Base-by-base conservation (phyloP, 2,329 filamentous ascomycete genomes). In the Xylaria hypoxylon region DNA sequence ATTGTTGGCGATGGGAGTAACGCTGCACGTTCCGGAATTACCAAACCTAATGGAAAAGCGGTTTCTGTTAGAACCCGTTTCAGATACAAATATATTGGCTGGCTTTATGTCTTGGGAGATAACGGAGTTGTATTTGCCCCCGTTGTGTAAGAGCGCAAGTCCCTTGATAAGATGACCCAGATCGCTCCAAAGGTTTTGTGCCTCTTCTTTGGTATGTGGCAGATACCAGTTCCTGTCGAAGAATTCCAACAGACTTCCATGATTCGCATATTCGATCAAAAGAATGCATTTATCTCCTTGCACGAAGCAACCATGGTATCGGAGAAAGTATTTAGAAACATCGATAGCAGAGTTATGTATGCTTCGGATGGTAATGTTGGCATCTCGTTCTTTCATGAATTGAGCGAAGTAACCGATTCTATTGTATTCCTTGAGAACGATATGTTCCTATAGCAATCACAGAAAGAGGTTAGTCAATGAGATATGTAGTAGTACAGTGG, bases 31-130 rank as follows among this genome's bases (percentile, higher is more conserved):
- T 1, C 51, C 59, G 19, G 57, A 62, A 44, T 62, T 44, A 11
- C 59, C 59, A n/a, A 62, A 44, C 15, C 44, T 48, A 26, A 62
- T 57, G 15, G 4, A 50, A 22, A 63, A 44, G 2, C 51, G 40
- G 19, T 6, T 26, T 19, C 22, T 4, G 7, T 19, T 11, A 1
- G 22, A 5, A 2, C 2, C 11, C 19, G 4, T 10, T 13, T 35
- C 10, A 0, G 19, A 63, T 19, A 63, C 61, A 13, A 63, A 57
- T 57, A 63, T 57, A 15, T 63, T 63, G 2, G 52, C 31, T 11
- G 60, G 52, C 42, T 57, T 63, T 15, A 63, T 63, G 17, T 57
- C 52, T n/a, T 63, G 52, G 35, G 51, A 52, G 8, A 63, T 50
- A 4, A 10, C 11, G 1, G 44, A 53, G 17, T 26, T 44, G 38